Conservation (phyloP, 73 alveolate species). For the Paramecium primaurelia region DNA sequence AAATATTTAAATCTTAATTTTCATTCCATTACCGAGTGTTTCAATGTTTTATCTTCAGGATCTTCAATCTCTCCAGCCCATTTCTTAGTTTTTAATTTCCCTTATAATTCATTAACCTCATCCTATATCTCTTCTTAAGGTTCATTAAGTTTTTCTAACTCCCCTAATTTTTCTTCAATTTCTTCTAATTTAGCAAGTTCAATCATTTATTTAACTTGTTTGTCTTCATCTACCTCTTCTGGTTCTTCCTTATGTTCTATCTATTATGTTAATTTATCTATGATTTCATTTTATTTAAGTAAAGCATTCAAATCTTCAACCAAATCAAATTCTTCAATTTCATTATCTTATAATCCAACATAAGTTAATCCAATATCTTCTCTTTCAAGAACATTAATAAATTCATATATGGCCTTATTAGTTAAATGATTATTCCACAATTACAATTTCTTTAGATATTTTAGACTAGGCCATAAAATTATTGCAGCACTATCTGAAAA, state of each 20-base stretch:
- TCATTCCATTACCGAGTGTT: slow-evolving; percentile 24
- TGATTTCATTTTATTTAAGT: background rate
- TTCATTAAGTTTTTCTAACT: background rate
- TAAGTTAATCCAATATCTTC: background rate
- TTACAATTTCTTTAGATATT: background rate
- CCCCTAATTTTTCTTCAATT: slow-evolving; percentile 23
- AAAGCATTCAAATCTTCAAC: background rate
- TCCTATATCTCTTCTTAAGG: background rate
- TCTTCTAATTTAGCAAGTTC: slow-evolving; percentile 40
- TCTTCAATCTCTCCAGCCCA: background rate
- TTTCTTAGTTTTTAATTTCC: background rate
- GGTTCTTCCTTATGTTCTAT: background rate
- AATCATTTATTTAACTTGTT: background rate
- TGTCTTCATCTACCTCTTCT: background rate
- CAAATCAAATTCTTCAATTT: slow-evolving; percentile 4
- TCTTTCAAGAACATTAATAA: background rate
- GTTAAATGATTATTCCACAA: slow-evolving; percentile 51
- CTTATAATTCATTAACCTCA: background rate
- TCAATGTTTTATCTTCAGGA: background rate
- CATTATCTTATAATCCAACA: background rate
- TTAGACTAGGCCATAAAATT: background rate
- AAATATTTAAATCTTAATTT: slow-evolving; percentile 34
- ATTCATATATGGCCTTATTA: background rate
- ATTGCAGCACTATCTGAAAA: slow-evolving; percentile 27
- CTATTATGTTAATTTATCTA: background rate